A percentile compares a stretch with the other conserved stretches of the same genome.
Conservation (phyloP, 1,284 basidiomycete genomes). For the Ganoderma resinaceum region DNA sequence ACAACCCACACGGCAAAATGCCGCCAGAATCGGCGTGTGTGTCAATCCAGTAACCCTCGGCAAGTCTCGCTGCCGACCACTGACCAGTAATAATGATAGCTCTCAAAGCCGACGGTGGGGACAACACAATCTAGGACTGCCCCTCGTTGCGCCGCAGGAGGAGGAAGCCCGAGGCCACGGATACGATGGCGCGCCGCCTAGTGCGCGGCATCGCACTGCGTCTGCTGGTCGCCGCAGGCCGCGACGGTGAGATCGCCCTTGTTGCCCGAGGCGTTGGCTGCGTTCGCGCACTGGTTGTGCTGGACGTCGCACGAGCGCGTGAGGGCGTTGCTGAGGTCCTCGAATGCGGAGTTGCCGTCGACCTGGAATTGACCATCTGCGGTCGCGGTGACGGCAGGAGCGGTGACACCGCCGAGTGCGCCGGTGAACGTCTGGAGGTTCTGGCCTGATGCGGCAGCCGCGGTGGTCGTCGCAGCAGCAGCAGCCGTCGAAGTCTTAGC, state of each 20-base stretch:
- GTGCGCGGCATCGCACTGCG: conserved; percentile 47
- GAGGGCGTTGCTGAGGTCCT: conserved; percentile 57
- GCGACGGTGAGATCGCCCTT: conserved; percentile 51
- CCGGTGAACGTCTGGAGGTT: conserved; percentile 69
- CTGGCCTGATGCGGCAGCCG: conserved; percentile 37
- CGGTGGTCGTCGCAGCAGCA: conserved; percentile 24
- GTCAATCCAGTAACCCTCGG: conserved; percentile 16
- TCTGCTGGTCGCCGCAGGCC: conserved; percentile 59
- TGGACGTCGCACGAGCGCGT: conserved; percentile 67
- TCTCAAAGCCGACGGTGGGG: not conserved
- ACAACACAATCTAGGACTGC: not conserved
- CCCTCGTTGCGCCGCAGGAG: conserved; percentile 17
- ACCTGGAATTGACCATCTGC: conserved; percentile 57
- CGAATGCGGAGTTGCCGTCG: conserved; percentile 54
- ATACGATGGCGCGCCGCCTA: conserved; percentile 1
- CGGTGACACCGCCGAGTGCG: conserved; percentile 51
- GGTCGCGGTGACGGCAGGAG: conserved; percentile 53
- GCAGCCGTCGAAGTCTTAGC: conserved; percentile 26
- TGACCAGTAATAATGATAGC: not conserved
- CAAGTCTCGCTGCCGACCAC: conserved; percentile 18
- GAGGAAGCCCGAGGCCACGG: not conserved
- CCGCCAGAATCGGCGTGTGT: not conserved
- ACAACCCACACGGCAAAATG: conserved; percentile 10
- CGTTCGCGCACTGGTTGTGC: conserved; percentile 55
- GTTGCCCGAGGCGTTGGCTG: conserved; percentile 45